Percentiles rank a stretch among this genome's conserved stretches.
Evolutionary conservation across 129 eudicot genomes (phyloP).

Genomic region (Cynara cardunculus): DNA sequence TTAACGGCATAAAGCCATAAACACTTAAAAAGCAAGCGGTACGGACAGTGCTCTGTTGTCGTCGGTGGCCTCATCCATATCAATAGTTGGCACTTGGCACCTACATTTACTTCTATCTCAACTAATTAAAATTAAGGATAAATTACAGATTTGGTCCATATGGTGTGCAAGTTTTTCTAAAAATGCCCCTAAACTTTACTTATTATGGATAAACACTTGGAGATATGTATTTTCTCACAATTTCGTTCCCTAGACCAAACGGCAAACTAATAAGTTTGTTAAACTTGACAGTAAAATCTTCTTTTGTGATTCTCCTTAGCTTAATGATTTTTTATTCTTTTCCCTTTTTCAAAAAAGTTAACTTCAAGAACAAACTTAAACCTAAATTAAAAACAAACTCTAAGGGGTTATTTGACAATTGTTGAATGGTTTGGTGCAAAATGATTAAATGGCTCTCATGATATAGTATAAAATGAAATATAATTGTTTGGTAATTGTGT

Average conservation of each 20-base stretch:
- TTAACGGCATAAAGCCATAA: not conserved
- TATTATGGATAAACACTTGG: not conserved
- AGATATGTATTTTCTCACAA: not conserved
- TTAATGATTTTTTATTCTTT: no score
- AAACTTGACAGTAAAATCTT: not conserved
- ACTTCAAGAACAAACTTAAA: not conserved
- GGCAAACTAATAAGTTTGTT: not conserved
- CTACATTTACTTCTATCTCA: not conserved
- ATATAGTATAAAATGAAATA: no score
- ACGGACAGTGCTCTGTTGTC: constrained; percentile 27
- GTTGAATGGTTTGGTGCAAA: no score
- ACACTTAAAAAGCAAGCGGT: constrained; percentile 6
- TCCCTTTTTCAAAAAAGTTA: no score
- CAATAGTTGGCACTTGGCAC: constrained; percentile 19
- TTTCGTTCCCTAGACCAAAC: not conserved
- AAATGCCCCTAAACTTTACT: not conserved
- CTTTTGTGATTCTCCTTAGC: not conserved
- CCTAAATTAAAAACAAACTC: not conserved
- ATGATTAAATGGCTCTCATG: no score
- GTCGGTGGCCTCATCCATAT: constrained; percentile 26
- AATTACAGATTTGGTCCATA: not conserved
- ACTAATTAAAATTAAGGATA: not conserved
- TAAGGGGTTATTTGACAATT: no score
- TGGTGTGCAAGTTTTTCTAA: not conserved
- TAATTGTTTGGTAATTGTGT: no score